Evolutionary conservation across 2,329 filamentous ascomycete genomes (phyloP), one percentile per base, ranked within the genome.

Genomic region (Thelonectria rubi): DNA sequence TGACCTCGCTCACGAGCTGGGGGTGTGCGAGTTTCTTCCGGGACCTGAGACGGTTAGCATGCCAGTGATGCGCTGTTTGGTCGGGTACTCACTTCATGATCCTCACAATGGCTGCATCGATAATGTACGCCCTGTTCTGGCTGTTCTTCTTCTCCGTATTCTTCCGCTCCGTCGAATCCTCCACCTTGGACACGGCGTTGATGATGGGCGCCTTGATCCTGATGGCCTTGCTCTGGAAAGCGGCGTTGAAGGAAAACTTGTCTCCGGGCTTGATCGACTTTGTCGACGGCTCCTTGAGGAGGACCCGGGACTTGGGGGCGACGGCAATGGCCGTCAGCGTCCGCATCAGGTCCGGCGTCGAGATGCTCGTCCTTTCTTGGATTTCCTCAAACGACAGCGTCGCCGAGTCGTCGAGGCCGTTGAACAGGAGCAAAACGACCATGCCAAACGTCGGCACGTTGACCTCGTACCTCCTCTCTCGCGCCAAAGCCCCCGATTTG

Each of bases 361-460:
- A 88, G 26, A 98, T 96, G 67, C 90, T 91, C 1, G 94, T 97
- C 68, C 85, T 84, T 6, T 87, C 88, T 73, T 95, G 91, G 26
- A 98, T 95, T 65, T 97, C 92, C 57, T 95, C 91, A 56, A 88
- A 86, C 0, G 81, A 79, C 15, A 89, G 75, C 48, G 77, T 80
- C 65, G 82, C 77, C 30, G 75, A 81, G 6, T 84, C 81, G 2
- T 74, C 74, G 0, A 96, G 72, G 39, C 94, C 88, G 72, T 98
- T 98, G 83, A 98, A 99, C 0, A 97, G 86, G 46, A 97, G 77
- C 18, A 99, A 78, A 21, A 98, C 88, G 18, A 97, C 81, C 92
- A 98, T 97, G 70, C 89, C 93, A 74, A 95, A 95, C 0, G 95
- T 98, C 1, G 93, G 91, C 18, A 97, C 93, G 63, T 93, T 97